phyloP scores from a whole-genome alignment of 2,329 filamentous ascomycete species.

The Apiospora arundinis region DNA sequence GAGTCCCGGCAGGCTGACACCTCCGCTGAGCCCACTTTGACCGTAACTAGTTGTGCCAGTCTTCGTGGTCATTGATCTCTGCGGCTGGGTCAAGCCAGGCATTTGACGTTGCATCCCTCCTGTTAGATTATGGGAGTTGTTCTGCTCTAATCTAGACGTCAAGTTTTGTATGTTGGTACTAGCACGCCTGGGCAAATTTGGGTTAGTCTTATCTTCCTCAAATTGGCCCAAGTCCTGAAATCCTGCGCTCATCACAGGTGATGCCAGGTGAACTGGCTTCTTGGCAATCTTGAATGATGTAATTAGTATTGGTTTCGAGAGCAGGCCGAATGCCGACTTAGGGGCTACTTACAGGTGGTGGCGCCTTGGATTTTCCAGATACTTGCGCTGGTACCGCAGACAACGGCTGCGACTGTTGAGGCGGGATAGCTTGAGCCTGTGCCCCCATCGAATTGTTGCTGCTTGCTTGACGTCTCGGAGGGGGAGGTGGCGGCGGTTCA shows the following conservation, averaged over 20 bases:
- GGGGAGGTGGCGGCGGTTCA: slow-evolving; percentile 52
- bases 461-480: slow-evolving; percentile 38
- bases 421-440: slow-evolving; percentile 28
- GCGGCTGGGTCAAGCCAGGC: neutral
- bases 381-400: slow-evolving; percentile 32
- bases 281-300: slow-evolving; percentile 62
- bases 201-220: slow-evolving; percentile 34
- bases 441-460: slow-evolving; percentile 28
- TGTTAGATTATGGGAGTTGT: slow-evolving; percentile 32
- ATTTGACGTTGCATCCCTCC: slow-evolving; percentile 36
- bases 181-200: slow-evolving; percentile 34
- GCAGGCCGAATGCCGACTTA: neutral
- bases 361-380: slow-evolving; percentile 36
- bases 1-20: slow-evolving; percentile 37
- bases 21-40: slow-evolving; percentile 27
- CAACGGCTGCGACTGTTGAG: slow-evolving; percentile 27
- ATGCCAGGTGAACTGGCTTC: slow-evolving; percentile 64
- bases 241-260: slow-evolving; percentile 37
- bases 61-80: slow-evolving; percentile 28
- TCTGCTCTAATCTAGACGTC: slow-evolving; percentile 38
- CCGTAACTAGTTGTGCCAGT: slow-evolving; percentile 18
- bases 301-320: slow-evolving; percentile 28
- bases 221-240: slow-evolving; percentile 28
- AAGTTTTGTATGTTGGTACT: slow-evolving; percentile 38
- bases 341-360: slow-evolving; percentile 42